Percentiles rank a stretch among this genome's conserved stretches.
phyloP scores from a whole-genome alignment of 1,284 basidiomycete species.

The Marasmius sp. region DNA sequence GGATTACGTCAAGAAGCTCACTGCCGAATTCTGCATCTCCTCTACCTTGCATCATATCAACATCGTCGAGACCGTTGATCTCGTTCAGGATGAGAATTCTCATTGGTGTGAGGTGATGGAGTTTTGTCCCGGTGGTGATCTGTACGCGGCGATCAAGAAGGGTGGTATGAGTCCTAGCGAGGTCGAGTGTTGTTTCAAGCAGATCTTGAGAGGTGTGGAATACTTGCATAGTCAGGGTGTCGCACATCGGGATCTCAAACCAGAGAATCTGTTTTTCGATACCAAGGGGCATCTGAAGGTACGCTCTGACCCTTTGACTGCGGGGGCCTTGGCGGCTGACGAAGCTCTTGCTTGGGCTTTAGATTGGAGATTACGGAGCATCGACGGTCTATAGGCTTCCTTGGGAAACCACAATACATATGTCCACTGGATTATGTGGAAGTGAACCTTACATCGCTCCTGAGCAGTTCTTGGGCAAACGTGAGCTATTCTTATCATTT shows the following conservation, averaged over 20 bases:
- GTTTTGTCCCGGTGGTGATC: constrained; percentile 95
- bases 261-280: constrained; percentile 96
- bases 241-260: constrained; percentile 97
- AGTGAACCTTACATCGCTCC: constrained; percentile 99
- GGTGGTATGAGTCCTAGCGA: constrained; percentile 93
- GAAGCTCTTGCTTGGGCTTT: constrained; percentile 4
- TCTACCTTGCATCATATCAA: constrained; percentile 96
- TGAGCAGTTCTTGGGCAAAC: constrained; percentile 95
- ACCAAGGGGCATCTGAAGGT: constrained; percentile 93
- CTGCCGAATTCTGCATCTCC: constrained; percentile 98
- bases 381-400: constrained; percentile 98
- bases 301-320: constrained; percentile 20
- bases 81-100: constrained; percentile 94
- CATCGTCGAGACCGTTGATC: constrained; percentile 97
- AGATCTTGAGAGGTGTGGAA: constrained; percentile 85
- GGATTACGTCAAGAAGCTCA: constrained; percentile 99
- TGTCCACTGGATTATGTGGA: constrained; percentile 95
- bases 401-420: constrained; percentile 96
- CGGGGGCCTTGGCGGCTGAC: constrained; percentile 15
- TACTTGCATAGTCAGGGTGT: constrained; percentile 97
- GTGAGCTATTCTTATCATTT: constrained; percentile 52
- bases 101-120: constrained; percentile 99
- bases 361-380: constrained; percentile 98
- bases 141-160: constrained; percentile 97
- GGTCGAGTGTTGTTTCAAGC: constrained; percentile 98